A percentile compares a stretch with the other conserved stretches of the same genome.
Conservation (phyloP, 495 filamentous ascomycete genomes). For the Oleoguttula mirabilis region DNA sequence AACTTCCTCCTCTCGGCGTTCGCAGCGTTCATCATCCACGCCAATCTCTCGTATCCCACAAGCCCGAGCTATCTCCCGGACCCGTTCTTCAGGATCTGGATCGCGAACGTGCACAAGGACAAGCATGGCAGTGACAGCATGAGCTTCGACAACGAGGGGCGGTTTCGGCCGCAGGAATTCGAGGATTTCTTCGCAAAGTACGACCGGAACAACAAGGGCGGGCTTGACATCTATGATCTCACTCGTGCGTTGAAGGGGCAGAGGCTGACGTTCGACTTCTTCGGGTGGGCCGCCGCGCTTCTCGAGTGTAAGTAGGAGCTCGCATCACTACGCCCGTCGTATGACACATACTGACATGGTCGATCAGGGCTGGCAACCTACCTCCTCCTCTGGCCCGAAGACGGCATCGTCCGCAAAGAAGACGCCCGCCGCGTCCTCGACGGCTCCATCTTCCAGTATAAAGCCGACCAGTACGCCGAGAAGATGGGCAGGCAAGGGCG, state of each 20-base stretch:
- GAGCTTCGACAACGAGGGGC: conserved; percentile 42
- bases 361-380: conserved; percentile 38
- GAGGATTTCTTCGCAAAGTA: conserved; percentile 49
- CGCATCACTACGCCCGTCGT: not conserved
- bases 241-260: conserved; percentile 32
- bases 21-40: conserved; percentile 37
- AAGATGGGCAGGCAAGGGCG: conserved; percentile 1
- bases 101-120: conserved; percentile 40
- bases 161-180: conserved; percentile 43
- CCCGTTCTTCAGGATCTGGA: conserved; percentile 42
- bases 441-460: conserved; percentile 14
- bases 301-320: conserved; percentile 31
- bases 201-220: conserved; percentile 29
- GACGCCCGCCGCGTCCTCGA: conserved; percentile 27
- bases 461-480: conserved; percentile 13
- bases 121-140: conserved; percentile 48
- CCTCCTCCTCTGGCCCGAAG: conserved; percentile 36
- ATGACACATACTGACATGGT: not conserved
- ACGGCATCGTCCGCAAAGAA: conserved; percentile 37
- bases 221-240: conserved; percentile 25
- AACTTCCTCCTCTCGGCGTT: conserved; percentile 34
- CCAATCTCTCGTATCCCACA: conserved; percentile 42
- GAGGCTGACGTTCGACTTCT: conserved; percentile 33
- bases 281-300: conserved; percentile 33
- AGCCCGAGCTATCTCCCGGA: conserved; percentile 31